Percentiles rank a stretch among this genome's conserved stretches.
Evolutionary conservation across 208 protist species (phyloP).

Genomic region (Acanthamoeba sp.): DNA sequence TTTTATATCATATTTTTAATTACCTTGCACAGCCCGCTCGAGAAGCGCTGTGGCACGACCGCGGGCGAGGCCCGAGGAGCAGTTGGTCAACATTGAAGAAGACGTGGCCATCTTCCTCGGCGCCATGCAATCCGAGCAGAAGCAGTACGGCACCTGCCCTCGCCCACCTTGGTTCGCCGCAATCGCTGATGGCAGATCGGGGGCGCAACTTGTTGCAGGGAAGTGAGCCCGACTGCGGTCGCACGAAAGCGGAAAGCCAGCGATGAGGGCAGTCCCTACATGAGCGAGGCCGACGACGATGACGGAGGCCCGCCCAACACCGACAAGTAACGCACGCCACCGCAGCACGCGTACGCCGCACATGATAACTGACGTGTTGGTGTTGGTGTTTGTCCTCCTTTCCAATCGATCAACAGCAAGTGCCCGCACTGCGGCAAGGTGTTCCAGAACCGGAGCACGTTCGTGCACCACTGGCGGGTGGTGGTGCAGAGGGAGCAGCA

Average conservation of each 20-base stretch:
- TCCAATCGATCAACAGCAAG: not conserved
- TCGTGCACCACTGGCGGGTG: not conserved
- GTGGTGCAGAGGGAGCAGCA: conserved; percentile 45
- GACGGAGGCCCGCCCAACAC: not conserved
- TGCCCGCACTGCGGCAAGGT: conserved; percentile 36
- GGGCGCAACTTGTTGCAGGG: not conserved
- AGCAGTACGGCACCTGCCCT: not conserved
- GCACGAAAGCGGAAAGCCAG: not conserved
- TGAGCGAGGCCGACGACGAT: conserved; percentile 17
- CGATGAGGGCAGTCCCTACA: conserved; percentile 10
- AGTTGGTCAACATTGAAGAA: not conserved
- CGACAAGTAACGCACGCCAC: not conserved
- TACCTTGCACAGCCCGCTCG: not conserved
- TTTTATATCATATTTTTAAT: too few species aligned
- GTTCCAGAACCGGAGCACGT: conserved; percentile 18
- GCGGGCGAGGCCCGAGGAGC: not conserved
- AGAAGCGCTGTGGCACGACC: not conserved
- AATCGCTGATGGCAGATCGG: too few species aligned
- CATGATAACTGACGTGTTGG: too few species aligned
- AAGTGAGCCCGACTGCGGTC: not conserved
- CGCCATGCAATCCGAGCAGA: conserved; percentile 25
- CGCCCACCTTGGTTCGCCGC: too few species aligned
- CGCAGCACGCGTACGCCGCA: too few species aligned
- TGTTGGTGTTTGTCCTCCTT: not conserved
- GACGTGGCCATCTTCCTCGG: conserved; percentile 24